phyloP scores from a whole-genome alignment of 108 stramenopile genomes.

The Skeletonema costatum region DNA sequence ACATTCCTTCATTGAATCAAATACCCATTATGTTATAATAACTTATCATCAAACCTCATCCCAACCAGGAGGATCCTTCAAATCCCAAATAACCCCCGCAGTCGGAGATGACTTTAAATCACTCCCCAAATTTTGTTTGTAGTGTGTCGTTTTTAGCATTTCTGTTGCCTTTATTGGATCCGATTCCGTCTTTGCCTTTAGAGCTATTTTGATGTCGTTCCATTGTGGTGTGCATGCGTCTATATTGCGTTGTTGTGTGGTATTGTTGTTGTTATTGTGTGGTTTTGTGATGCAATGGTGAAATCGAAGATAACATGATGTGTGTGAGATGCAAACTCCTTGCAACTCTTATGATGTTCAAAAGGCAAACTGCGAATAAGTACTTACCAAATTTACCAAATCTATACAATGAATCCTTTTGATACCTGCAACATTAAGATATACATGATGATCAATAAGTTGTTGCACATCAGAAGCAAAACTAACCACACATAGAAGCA shows the following conservation, averaged over 20 bases:
- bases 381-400: slow-evolving; percentile 63
- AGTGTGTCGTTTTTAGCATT: slow-evolving; percentile 64
- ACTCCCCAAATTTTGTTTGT: slow-evolving; percentile 62
- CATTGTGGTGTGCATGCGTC: slow-evolving; percentile 66
- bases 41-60: slow-evolving; percentile 19
- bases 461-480: not conserved
- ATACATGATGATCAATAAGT: not conserved
- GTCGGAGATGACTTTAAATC: slow-evolving; percentile 73
- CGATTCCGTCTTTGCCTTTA: slow-evolving; percentile 56
- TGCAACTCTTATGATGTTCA: not conserved
- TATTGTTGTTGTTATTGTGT: not conserved
- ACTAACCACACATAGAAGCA: not conserved
- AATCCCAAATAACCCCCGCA: slow-evolving; percentile 84
- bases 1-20: too few species aligned
- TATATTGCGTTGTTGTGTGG: not conserved
- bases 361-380: not conserved
- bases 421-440: slow-evolving; percentile 34
- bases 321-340: not conserved
- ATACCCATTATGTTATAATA: not conserved
- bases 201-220: slow-evolving; percentile 75
- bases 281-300: not conserved
- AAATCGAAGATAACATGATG: not conserved
- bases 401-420: slow-evolving; percentile 77
- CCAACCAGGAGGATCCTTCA: slow-evolving; percentile 84
- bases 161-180: slow-evolving; percentile 53